Evolutionary conservation across 2,329 filamentous ascomycete genomes (phyloP), one percentile per base, ranked within the genome.

Genomic region (Colletotrichum lentis): DNA sequence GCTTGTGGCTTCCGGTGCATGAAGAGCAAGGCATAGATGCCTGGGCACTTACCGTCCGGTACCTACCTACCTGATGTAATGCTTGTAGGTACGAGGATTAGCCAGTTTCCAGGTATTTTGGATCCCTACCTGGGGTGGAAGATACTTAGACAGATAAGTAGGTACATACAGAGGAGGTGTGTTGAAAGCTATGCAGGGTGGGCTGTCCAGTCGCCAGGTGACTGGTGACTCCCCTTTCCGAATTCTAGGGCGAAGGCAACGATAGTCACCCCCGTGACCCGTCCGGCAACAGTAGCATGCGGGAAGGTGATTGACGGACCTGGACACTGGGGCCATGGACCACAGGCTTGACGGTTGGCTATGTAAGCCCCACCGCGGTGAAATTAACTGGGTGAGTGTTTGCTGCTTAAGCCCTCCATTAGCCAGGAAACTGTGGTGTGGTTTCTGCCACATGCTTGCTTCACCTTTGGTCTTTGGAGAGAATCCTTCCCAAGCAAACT

Each of bases 1-100:
- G 67, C 52, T 67, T 52, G 37, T 54, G 27, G 37, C 50, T 66
- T 66, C 62, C 62, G 67, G 57, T 14, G 57, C 63, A 49, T 2
- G 54, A 22, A 22, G 24, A 24, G 24, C 24, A 24, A 24, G 2
- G 24, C 24, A 24, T 24, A 24, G 22, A 43, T 5, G 16, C 22
- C 37, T 35, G 31, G 7, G 31, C 8, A 35, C 3, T 0, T 10
- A 10, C 31, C 7, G 8, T 35, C 8, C 8, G 31, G 31, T 35
- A 3, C 8, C 31, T 35, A 3, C 31, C 31, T 31, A 35, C 8
- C 31, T 35, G 31, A 35, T 7, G 2, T 8, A 10, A 7, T 37
- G 5, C 24, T 20, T 27, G 24, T 24, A 57, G 24, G 18, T 31
- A 39, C 20, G n/a, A 55, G 35, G 8, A 35, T 35, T 35, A 1